Evolutionary conservation across 768 basidiomycete species (phyloP).

Genomic region (Pulveroboletus sp.): DNA sequence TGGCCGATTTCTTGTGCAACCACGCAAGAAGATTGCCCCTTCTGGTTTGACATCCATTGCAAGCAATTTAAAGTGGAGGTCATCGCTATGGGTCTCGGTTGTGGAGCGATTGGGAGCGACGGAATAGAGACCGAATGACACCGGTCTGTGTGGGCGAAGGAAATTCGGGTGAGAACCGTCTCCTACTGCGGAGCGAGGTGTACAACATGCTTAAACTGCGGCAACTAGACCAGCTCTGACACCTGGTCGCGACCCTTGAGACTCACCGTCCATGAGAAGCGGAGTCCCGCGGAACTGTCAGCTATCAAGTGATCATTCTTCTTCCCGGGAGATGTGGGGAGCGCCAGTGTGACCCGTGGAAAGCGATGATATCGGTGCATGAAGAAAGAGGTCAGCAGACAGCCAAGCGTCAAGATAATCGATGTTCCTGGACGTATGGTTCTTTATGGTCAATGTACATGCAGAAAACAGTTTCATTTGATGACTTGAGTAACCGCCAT

Average conservation of each 20-base stretch:
- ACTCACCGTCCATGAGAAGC: constrained; percentile 2
- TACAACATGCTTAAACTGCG: constrained; percentile 3
- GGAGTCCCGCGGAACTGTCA: constrained; percentile 1
- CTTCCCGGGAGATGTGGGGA: background rate
- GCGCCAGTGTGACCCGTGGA: too few relatives aligned
- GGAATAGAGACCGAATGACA: background rate
- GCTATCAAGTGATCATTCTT: background rate
- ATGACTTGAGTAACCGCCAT: background rate
- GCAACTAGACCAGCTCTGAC: background rate
- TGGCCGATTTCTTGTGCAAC: constrained; percentile 16
- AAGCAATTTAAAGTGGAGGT: constrained; percentile 9
- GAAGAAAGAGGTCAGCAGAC: background rate
- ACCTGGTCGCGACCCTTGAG: background rate
- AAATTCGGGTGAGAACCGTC: background rate
- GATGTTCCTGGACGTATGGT: background rate
- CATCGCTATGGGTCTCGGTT: constrained; percentile 1
- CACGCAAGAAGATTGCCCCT: constrained; percentile 11
- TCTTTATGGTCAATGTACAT: background rate
- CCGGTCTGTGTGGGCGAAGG: background rate
- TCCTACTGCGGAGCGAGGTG: constrained; percentile 4
- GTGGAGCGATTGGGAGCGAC: background rate
- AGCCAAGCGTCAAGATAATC: background rate
- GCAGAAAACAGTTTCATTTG: background rate
- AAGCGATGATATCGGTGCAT: too few relatives aligned
- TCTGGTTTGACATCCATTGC: constrained; percentile 8